phyloP scores from a whole-genome alignment of 306 rosid species.

The Cicer cuneatum region DNA sequence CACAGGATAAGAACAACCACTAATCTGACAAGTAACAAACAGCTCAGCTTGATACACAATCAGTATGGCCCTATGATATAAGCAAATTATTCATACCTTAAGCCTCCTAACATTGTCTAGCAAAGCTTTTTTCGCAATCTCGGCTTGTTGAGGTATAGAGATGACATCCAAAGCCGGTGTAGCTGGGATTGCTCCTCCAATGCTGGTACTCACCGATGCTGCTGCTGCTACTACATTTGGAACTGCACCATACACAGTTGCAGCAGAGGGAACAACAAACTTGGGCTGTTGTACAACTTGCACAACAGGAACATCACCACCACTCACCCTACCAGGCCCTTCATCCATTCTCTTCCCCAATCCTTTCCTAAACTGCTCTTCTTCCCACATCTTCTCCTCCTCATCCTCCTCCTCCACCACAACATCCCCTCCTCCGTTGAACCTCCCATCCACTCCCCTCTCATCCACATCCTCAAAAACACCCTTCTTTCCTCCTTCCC shows the following conservation, averaged over 20 bases:
- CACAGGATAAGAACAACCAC: neutral
- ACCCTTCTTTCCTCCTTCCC: slow-evolving; percentile 73
- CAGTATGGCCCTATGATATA: neutral
- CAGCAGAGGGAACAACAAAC: slow-evolving; percentile 51
- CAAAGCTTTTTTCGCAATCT: slow-evolving; percentile 67
- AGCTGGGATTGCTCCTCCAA: slow-evolving; percentile 63
- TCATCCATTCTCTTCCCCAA: slow-evolving; percentile 94
- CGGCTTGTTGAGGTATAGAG: slow-evolving; percentile 77
- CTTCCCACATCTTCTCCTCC: slow-evolving; percentile 94
- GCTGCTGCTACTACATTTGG: slow-evolving; percentile 46
- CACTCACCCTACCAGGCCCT: slow-evolving; percentile 62
- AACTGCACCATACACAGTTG: slow-evolving; percentile 51
- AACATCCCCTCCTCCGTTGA: slow-evolving; percentile 40
- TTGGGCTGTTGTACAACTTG: slow-evolving; percentile 63
- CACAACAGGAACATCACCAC: slow-evolving; percentile 56
- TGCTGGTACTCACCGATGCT: slow-evolving; percentile 50
- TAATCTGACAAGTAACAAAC: slow-evolving; percentile 11
- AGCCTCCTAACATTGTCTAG: slow-evolving; percentile 71
- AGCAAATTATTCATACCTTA: slow-evolving; percentile 59
- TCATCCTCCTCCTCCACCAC: slow-evolving; percentile 61
- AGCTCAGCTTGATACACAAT: neutral
- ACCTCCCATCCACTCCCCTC: slow-evolving; percentile 50
- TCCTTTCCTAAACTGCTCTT: slow-evolving; percentile 93
- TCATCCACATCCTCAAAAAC: slow-evolving; percentile 88
- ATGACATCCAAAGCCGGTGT: slow-evolving; percentile 59